These are phyloP conservation scores for Streptanthus diversifolius DNA, from an alignment of 345 rosid genomes.

Conservation along the genomic window DNA sequence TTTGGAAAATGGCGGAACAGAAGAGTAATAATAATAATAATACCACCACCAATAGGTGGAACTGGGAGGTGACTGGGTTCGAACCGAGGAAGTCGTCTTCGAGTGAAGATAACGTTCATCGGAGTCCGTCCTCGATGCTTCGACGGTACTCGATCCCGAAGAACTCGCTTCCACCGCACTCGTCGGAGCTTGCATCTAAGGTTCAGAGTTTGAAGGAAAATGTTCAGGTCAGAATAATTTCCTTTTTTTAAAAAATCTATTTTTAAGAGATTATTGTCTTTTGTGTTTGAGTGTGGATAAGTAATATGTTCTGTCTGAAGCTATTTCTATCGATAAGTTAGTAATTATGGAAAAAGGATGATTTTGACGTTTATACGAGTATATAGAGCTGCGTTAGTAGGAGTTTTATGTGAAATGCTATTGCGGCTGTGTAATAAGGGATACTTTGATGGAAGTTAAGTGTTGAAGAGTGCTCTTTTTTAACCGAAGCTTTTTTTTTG, in stretches of 20 bases:
- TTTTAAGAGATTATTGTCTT: not conserved
- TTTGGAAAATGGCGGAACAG: constrained; percentile 62
- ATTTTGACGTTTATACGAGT: not conserved
- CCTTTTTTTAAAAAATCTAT: not conserved
- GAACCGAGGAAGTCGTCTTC: constrained; percentile 63
- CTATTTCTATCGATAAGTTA: not conserved
- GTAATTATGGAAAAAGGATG: not conserved
- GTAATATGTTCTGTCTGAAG: not conserved
- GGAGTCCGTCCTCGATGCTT: constrained; percentile 40
- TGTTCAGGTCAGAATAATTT: constrained; percentile 19
- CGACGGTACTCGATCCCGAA: constrained; percentile 63
- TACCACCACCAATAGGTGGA: constrained; percentile 63
- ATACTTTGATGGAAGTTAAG: not conserved
- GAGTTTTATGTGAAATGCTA: not conserved
- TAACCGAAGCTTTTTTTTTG: not conserved
- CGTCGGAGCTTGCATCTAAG: constrained; percentile 47
- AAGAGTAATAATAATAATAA: constrained; percentile 25
- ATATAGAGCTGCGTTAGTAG: not conserved
- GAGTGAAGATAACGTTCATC: constrained; percentile 37
- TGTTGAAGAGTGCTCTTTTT: not conserved
- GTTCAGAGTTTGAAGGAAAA: constrained; percentile 30
- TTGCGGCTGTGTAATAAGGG: not conserved
- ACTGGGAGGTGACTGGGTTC: constrained; percentile 97
- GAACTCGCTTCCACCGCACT: constrained; percentile 35
- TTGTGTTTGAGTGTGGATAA: not conserved